Evolutionary conservation across 352 stramenopile genomes (phyloP).

Genomic region (Thraustochytrium sp.): DNA sequence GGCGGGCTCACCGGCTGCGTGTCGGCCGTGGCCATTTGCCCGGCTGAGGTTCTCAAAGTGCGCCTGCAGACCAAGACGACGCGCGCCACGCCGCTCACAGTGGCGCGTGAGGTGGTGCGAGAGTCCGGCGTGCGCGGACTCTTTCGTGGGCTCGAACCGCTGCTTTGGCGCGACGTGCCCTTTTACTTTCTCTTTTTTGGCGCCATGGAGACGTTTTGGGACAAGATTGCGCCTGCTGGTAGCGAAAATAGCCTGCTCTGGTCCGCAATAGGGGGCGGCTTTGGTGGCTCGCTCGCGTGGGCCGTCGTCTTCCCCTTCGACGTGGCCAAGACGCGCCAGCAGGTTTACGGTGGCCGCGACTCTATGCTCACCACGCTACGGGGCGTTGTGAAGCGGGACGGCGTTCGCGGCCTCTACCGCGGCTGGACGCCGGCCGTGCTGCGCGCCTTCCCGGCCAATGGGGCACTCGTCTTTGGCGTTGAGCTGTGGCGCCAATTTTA

Average conservation of each 20-base stretch:
- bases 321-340: constrained; percentile 73
- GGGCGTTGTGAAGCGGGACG: constrained; percentile 63
- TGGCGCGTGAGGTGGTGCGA: background rate
- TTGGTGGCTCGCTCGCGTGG: constrained; percentile 70
- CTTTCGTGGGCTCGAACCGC: constrained; percentile 67
- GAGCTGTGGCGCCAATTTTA: background rate
- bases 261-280: constrained; percentile 58
- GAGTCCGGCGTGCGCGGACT: constrained; percentile 64
- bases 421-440: constrained; percentile 73
- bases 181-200: constrained; percentile 85
- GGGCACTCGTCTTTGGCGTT: constrained; percentile 69
- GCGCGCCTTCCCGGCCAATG: constrained; percentile 73
- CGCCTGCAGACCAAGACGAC: constrained; percentile 59
- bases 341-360: constrained; percentile 51
- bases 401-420: constrained; percentile 68
- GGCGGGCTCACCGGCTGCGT: constrained; percentile 69
- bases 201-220: constrained; percentile 66
- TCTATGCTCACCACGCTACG: constrained; percentile 23
- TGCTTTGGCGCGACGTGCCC: constrained; percentile 73
- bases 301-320: constrained; percentile 75
- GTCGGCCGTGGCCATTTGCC: constrained; percentile 72
- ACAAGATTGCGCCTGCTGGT: constrained; percentile 8
- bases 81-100: constrained; percentile 49
- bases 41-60: constrained; percentile 75
- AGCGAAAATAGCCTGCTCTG: constrained; percentile 55